A percentile compares a stretch with the other conserved stretches of the same genome.
Conservation (phyloP, 2,329 filamentous ascomycete genomes). For the Lasiodiplodia sp. region DNA sequence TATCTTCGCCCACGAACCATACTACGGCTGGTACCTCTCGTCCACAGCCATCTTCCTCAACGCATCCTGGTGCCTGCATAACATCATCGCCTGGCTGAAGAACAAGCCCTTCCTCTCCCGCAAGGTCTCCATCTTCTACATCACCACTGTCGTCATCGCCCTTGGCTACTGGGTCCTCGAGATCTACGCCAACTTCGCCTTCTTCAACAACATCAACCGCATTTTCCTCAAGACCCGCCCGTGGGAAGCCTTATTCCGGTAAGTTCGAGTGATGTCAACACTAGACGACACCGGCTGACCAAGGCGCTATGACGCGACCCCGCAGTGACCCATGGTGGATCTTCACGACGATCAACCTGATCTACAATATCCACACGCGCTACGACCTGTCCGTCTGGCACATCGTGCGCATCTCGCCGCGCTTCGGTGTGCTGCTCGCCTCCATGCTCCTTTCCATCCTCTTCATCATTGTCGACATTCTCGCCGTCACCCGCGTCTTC, state of each 20-base stretch:
- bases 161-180: constrained; percentile 72
- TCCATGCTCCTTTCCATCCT: constrained; percentile 67
- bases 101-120: constrained; percentile 65
- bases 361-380: constrained; percentile 68
- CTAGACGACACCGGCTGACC: not conserved
- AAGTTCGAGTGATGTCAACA: constrained; percentile 31
- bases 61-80: constrained; percentile 69
- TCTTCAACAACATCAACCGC: constrained; percentile 64
- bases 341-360: constrained; percentile 65
- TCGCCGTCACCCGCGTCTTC: constrained; percentile 63
- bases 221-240: constrained; percentile 65
- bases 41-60: constrained; percentile 67
- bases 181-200: constrained; percentile 71
- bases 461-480: constrained; percentile 68
- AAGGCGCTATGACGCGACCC: not conserved
- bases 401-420: constrained; percentile 67
- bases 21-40: constrained; percentile 70
- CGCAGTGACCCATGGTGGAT: constrained; percentile 72
- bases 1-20: constrained; percentile 63
- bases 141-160: constrained; percentile 64
- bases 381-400: constrained; percentile 67
- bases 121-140: constrained; percentile 62
- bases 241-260: constrained; percentile 67
- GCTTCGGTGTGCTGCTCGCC: constrained; percentile 68
- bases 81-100: constrained; percentile 73